Conservation (phyloP, 2,329 filamentous ascomycete genomes). For the Plenodomus biglobosus region DNA sequence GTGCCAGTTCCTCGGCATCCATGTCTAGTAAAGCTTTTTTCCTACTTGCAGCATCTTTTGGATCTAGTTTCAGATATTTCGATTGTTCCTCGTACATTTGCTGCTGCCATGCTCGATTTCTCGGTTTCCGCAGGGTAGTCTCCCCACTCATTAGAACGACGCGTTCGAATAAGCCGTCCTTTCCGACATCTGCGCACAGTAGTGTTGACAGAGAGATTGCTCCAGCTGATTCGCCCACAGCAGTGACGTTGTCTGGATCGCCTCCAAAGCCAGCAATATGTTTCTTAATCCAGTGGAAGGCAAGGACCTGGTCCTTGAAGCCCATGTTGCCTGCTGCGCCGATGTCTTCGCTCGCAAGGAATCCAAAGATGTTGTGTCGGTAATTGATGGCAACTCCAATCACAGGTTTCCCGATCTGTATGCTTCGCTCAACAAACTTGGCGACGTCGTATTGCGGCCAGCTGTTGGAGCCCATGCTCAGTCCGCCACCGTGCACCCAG, state of each 20-base stretch:
- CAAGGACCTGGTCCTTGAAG: slow-evolving; percentile 40
- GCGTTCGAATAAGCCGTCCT: slow-evolving; percentile 27
- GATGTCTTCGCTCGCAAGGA: slow-evolving; percentile 51
- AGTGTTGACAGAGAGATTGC: slow-evolving; percentile 38
- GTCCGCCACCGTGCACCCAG: slow-evolving; percentile 58
- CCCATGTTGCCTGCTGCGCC: slow-evolving; percentile 40
- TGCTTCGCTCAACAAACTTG: slow-evolving; percentile 49
- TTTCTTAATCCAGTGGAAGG: slow-evolving; percentile 43
- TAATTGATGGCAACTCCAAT: slow-evolving; percentile 47
- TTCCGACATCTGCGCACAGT: slow-evolving; percentile 29
- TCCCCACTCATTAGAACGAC: slow-evolving; percentile 39
- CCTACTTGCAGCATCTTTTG: slow-evolving; percentile 10
- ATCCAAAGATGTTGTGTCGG: slow-evolving; percentile 34
- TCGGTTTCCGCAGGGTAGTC: slow-evolving; percentile 31
- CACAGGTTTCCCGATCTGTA: slow-evolving; percentile 48
- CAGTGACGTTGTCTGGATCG: slow-evolving; percentile 41
- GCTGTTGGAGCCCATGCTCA: slow-evolving; percentile 52
- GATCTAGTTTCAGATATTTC: slow-evolving; percentile 18
- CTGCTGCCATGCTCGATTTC: slow-evolving; percentile 29
- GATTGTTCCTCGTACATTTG: slow-evolving; percentile 30
- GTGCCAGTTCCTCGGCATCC: slow-evolving; percentile 21
- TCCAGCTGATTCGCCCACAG: slow-evolving; percentile 53
- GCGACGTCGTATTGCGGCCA: slow-evolving; percentile 56
- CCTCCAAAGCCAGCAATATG: slow-evolving; percentile 47
- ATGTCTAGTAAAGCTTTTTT: slow-evolving; percentile 16